These are phyloP conservation scores for Ochetophila trinervis DNA, from an alignment of 306 rosid genomes.

Conservation along the genomic window DNA sequence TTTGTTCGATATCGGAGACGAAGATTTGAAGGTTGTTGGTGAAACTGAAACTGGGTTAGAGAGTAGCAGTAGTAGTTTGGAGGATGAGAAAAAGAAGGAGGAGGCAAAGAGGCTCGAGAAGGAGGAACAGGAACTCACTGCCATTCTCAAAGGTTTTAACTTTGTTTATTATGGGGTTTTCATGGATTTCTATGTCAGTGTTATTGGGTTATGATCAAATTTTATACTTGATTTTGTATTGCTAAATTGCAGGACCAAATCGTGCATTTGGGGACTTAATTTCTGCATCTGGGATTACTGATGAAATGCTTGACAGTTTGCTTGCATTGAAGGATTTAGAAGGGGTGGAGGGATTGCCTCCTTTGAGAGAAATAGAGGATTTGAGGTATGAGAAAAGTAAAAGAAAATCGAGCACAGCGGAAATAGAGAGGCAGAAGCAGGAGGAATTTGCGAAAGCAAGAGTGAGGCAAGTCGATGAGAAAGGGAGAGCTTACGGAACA, in stretches of 20 bases:
- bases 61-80: background rate
- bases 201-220: background rate
- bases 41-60: slow-evolving; percentile 14
- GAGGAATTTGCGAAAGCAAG: slow-evolving; percentile 87
- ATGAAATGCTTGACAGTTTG: slow-evolving; percentile 90
- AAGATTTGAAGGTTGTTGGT: slow-evolving; percentile 13
- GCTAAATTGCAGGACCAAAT: slow-evolving; percentile 56
- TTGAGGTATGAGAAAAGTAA: slow-evolving; percentile 71
- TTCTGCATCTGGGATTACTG: slow-evolving; percentile 91
- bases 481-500: slow-evolving; percentile 91
- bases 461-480: slow-evolving; percentile 81
- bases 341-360: slow-evolving; percentile 83
- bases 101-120: slow-evolving; percentile 45
- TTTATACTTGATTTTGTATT: background rate
- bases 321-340: slow-evolving; percentile 79
- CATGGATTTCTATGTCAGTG: slow-evolving; percentile 1
- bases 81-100: slow-evolving; percentile 22
- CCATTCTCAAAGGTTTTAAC: slow-evolving; percentile 52
- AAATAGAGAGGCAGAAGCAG: slow-evolving; percentile 88
- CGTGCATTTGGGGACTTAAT: slow-evolving; percentile 87
- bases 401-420: slow-evolving; percentile 64
- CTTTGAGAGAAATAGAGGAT: slow-evolving; percentile 67
- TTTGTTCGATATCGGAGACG: slow-evolving; percentile 40
- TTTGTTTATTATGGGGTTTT: background rate
- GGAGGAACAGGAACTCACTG: slow-evolving; percentile 64